Base-by-base conservation (phyloP, 1,284 basidiomycete species). In the Tilletia horrida region DNA sequence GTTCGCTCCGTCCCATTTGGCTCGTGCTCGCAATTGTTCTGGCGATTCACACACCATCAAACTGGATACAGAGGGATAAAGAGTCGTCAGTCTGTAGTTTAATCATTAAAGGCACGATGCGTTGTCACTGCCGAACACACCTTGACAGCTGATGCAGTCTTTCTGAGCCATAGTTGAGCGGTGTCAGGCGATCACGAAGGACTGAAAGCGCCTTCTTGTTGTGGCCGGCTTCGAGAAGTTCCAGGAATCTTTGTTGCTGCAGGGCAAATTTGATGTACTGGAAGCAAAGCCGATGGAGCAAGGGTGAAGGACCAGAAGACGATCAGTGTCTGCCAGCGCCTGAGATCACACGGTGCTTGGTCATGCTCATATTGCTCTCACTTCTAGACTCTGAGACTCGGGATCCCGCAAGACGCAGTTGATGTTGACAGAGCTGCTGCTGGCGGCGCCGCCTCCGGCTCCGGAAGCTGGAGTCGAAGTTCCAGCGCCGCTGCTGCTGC, bases 201-300 rank as follows among this genome's bases (percentile, higher is more conserved):
- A 96, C 90, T 47, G 89, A 86, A 47, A 98, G 84, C 11, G 96
- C 95, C 73, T 87, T 87, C 65, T 91, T 91, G 13, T 88, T 90
- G 82, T 90, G 89, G 70, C 88, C 87, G 1, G 87, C 85, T 78
- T 97, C 95, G 62, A 98, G 85, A n/a, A 92, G 85, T 80, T 98
- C 95, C 52, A 98, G 86, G 82, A 97, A 98, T 83, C 96, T 94
- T 86, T 98, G 95, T 83, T 91, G 90, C 68, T 89, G 89, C 67
- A 98, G 90, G 71, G 94, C 84, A 83, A 95, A 96, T 71, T 86
- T 88, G 23, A 91, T 89, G 75, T 90, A 88, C 89, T 95, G 81
- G 67, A 63, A 70, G 70, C 69, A 71, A 45, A 74, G 71, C 35
- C 44, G 11, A 45, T 44, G 35, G 27, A 42, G 70, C 65, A 47